Percentiles rank a stretch among this genome's conserved stretches.
These are phyloP conservation scores for Ascocoryne sarcoides DNA, from an alignment of 2,329 filamentous ascomycete species.

Conservation along the genomic window DNA sequence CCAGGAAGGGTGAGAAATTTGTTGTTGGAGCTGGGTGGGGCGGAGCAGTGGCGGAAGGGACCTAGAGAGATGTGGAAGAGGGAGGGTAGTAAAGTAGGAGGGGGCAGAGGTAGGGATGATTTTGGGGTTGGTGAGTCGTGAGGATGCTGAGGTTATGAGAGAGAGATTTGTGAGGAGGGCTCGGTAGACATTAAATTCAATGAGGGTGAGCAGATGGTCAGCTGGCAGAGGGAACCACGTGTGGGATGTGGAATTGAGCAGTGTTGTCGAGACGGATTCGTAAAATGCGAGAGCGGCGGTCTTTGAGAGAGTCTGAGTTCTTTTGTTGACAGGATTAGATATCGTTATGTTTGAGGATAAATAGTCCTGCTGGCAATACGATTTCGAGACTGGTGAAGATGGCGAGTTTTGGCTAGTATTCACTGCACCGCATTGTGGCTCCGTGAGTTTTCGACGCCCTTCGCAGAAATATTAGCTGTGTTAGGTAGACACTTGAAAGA, in stretches of 20 bases:
- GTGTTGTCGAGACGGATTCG: not conserved
- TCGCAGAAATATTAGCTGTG: too few relatives aligned
- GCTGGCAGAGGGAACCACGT: too few relatives aligned
- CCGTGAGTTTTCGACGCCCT: too few relatives aligned
- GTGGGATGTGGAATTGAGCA: not conserved
- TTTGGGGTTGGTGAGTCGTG: conserved; percentile 3
- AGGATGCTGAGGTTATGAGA: conserved; percentile 2
- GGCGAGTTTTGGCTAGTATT: too few relatives aligned
- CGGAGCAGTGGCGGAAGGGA: conserved; percentile 13
- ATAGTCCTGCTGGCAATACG: not conserved
- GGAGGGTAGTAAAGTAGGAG: not conserved
- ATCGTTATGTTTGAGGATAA: not conserved
- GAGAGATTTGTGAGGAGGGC: conserved; percentile 12
- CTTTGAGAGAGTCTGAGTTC: not conserved
- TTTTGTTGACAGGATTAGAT: conserved; percentile 6
- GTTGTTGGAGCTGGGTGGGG: conserved; percentile 27
- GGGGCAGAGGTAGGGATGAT: too few relatives aligned
- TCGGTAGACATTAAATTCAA: conserved; percentile 20
- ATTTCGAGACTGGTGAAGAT: not conserved
- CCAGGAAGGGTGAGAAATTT: conserved; percentile 30
- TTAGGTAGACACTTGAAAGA: too few relatives aligned
- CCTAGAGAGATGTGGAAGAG: not conserved
- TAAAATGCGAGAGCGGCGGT: not conserved
- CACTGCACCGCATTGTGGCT: too few relatives aligned
- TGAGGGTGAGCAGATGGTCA: conserved; percentile 13